Conservation (phyloP, 768 basidiomycete species). For the Lactarius sanguifluus region DNA sequence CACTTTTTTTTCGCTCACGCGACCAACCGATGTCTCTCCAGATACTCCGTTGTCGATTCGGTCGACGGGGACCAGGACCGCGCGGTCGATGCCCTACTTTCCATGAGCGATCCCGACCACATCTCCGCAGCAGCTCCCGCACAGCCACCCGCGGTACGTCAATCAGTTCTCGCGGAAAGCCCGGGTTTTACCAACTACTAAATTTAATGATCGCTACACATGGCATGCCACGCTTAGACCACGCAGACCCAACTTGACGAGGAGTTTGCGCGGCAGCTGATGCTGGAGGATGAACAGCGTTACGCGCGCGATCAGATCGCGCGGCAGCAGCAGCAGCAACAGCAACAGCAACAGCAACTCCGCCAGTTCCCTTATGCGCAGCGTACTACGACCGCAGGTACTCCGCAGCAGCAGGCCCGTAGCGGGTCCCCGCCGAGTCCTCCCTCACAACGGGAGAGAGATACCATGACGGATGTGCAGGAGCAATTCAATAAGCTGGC, state of each 20-base stretch:
- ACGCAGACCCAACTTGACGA: slow-evolving; percentile 76
- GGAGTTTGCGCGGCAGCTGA: slow-evolving; percentile 69
- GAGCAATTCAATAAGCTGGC: slow-evolving; percentile 76
- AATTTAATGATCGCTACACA: neutral
- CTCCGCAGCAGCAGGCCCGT: neutral
- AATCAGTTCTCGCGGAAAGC: neutral
- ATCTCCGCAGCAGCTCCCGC: slow-evolving; percentile 37
- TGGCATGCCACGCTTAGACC: slow-evolving; percentile 28
- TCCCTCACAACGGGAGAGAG: slow-evolving; percentile 31
- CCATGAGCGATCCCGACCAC: slow-evolving; percentile 85
- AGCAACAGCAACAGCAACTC: slow-evolving; percentile 24
- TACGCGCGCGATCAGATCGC: slow-evolving; percentile 31
- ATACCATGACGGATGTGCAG: slow-evolving; percentile 66
- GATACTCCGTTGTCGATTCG: slow-evolving; percentile 57
- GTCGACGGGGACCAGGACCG: slow-evolving; percentile 68
- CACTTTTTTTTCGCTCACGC: neutral
- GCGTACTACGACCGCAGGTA: neutral
- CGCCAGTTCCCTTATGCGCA: slow-evolving; percentile 22
- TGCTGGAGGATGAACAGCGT: slow-evolving; percentile 51
- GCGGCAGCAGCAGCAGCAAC: slow-evolving; percentile 17
- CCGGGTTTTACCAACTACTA: neutral
- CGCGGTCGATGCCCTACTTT: slow-evolving; percentile 74
- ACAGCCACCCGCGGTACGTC: slow-evolving; percentile 12
- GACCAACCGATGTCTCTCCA: neutral
- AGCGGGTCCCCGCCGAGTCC: neutral